Conservation (phyloP, 2,329 filamentous ascomycete species). For the Fusarium solani-melongenae region DNA sequence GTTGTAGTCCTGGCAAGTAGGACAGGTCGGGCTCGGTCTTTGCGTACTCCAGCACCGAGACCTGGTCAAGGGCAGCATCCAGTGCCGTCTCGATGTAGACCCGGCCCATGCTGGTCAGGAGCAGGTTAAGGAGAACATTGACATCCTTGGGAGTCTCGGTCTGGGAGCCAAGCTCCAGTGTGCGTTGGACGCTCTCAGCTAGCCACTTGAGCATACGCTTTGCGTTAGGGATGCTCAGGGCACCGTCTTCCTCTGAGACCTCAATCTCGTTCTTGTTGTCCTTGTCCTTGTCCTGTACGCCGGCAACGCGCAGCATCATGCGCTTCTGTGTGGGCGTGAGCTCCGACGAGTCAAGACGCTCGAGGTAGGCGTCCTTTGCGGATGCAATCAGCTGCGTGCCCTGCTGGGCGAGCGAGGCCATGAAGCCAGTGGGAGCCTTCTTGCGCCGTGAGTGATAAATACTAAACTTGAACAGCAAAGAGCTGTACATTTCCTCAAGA, state of each 20-base stretch:
- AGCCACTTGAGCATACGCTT: slow-evolving; percentile 99
- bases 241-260: slow-evolving; percentile 89
- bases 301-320: slow-evolving; percentile 90
- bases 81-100: slow-evolving; percentile 77
- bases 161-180: slow-evolving; percentile 87
- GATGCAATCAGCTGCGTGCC: slow-evolving; percentile 89
- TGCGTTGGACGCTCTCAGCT: slow-evolving; percentile 91
- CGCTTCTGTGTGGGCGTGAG: slow-evolving; percentile 87
- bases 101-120: slow-evolving; percentile 89
- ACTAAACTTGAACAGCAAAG: slow-evolving; percentile 94
- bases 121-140: slow-evolving; percentile 81
- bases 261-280: slow-evolving; percentile 88
- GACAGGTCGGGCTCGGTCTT: slow-evolving; percentile 89
- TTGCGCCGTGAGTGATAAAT: slow-evolving; percentile 92
- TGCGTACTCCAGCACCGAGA: slow-evolving; percentile 78
- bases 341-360: slow-evolving; percentile 88
- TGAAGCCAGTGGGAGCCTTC: slow-evolving; percentile 90
- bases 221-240: slow-evolving; percentile 84
- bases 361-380: slow-evolving; percentile 91
- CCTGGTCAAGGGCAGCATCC: slow-evolving; percentile 78
- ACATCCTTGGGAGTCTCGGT: slow-evolving; percentile 96
- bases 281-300: slow-evolving; percentile 78
- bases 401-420: slow-evolving; percentile 90
- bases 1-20: slow-evolving; percentile 82
- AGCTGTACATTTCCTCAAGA: slow-evolving; percentile 86